Evolutionary conservation across 2,329 filamentous ascomycete genomes (phyloP).

Genomic region (Monilinia polystroma): DNA sequence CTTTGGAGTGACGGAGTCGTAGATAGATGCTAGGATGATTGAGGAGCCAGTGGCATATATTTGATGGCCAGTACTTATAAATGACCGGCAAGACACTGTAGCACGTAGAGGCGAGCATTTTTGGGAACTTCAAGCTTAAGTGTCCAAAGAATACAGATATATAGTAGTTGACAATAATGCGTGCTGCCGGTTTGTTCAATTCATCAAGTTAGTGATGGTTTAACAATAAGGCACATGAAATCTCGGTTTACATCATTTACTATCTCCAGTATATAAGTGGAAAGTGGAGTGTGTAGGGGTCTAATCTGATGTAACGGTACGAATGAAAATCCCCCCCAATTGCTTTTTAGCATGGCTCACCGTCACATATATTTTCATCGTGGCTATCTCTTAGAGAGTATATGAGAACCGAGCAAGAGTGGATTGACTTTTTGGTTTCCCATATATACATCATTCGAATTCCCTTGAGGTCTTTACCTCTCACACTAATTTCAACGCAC

Average conservation of each 20-base stretch:
- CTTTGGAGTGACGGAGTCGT: not conserved
- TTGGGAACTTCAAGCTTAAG: not conserved
- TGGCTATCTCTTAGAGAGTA: not conserved
- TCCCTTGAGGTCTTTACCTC: not conserved
- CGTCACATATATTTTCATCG: not conserved
- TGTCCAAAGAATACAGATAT: not conserved
- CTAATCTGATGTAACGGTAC: not conserved
- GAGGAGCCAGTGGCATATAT: not conserved
- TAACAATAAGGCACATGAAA: not conserved
- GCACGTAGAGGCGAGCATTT: not conserved
- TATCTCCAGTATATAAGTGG: not conserved
- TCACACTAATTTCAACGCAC: not conserved
- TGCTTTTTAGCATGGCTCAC: constrained; percentile 1
- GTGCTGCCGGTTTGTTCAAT: not conserved
- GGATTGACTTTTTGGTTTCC: not conserved
- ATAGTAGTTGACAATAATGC: not conserved
- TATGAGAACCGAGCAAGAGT: not conserved
- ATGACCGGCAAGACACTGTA: not conserved
- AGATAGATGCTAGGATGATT: not conserved
- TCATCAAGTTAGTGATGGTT: not conserved
- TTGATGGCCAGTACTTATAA: not conserved
- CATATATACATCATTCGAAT: constrained; percentile 4
- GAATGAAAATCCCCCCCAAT: not conserved
- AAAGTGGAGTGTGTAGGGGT: constrained; percentile 8
- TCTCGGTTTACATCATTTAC: no score